Evolutionary conservation across 192 early-diverging fungal genomes (phyloP), one percentile per base, ranked within the genome.

Genomic region (Backusella luteola): DNA sequence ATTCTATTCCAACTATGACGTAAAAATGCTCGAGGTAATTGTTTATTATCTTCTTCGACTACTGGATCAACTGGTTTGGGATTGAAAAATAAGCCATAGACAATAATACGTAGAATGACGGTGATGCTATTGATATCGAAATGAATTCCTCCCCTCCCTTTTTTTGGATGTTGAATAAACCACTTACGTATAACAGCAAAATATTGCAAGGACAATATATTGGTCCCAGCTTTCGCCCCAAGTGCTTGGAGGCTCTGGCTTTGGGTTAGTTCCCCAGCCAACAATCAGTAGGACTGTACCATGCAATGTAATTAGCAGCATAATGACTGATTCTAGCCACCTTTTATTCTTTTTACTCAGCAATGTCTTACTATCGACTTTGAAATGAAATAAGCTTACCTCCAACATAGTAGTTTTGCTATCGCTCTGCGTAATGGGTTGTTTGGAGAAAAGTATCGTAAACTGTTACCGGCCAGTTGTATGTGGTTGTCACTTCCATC

Each of bases 1-100:
- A 90, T 82, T 36, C 89, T 80, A 67, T 90, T 90, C 84, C 86
- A 90, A n/a, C 84, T 86, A 59, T 89, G 89, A 23, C 89, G 74
- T n/a, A 90, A 82, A 52, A 84, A 90, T 1, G 89, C 81, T 4
- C 74, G 81, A 46, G 83, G 82, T 7, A 75, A 34, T 5, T 75
- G 76, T 1, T 70, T 80, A 11, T 80, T 56, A 35, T 34, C 42
- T 29, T n/a, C 23, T 63, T 29, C 26, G 56, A 29, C 26, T 63
- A 29, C 29, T 63, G 56, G 74, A 52, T 63, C 56, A 63, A 6
- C 46, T 49, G 56, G 56, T 4, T 63, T 63, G 11, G 67, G 63
- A 29, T 82, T 71, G 74, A 56, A 42, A 66, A 78, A 67, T 66
- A 80, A 74, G 26, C 77, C 79, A 81, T 76, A 78, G 26, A 79